Evolutionary conservation across 305 asterid species (phyloP).

Genomic region (Fraxinus sp.): DNA sequence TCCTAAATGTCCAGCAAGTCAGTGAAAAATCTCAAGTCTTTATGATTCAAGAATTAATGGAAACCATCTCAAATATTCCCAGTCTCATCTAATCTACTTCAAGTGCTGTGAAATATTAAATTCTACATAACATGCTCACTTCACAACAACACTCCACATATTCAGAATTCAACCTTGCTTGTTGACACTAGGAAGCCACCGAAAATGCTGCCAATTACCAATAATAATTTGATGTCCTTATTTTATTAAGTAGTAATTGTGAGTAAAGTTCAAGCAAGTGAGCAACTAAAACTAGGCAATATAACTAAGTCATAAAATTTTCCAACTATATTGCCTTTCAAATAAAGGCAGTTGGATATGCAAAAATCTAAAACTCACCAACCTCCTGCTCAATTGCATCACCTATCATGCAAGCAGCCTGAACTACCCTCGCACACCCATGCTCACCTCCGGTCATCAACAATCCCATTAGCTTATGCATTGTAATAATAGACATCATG

Average conservation of each 20-base stretch:
- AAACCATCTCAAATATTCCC: not conserved
- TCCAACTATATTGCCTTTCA: not conserved
- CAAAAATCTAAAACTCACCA: slow-evolving; percentile 27
- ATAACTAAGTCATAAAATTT: not conserved
- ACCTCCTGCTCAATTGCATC: slow-evolving; percentile 98
- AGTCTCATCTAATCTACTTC: not conserved
- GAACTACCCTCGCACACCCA: slow-evolving; percentile 71
- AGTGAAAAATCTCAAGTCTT: not conserved
- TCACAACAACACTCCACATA: slow-evolving; percentile 9
- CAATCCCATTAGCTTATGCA: slow-evolving; percentile 83
- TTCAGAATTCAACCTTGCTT: not conserved
- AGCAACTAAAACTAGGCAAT: slow-evolving; percentile 18
- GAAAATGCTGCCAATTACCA: not conserved
- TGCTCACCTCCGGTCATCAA: slow-evolving; percentile 79
- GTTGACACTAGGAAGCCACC: slow-evolving; percentile 2
- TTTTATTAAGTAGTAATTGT: not conserved
- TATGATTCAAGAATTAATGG: not conserved
- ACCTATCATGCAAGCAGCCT: slow-evolving; percentile 74
- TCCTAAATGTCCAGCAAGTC: not conserved
- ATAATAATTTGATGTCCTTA: not conserved
- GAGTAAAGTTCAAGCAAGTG: not conserved
- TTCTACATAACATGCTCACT: not conserved
- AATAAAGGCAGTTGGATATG: slow-evolving; percentile 6
- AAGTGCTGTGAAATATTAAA: not conserved
- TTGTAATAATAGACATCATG: slow-evolving; percentile 90